These are phyloP conservation scores for Excoecaria cochinchinensis DNA, from an alignment of 345 rosid genomes.

Conservation along the genomic window DNA sequence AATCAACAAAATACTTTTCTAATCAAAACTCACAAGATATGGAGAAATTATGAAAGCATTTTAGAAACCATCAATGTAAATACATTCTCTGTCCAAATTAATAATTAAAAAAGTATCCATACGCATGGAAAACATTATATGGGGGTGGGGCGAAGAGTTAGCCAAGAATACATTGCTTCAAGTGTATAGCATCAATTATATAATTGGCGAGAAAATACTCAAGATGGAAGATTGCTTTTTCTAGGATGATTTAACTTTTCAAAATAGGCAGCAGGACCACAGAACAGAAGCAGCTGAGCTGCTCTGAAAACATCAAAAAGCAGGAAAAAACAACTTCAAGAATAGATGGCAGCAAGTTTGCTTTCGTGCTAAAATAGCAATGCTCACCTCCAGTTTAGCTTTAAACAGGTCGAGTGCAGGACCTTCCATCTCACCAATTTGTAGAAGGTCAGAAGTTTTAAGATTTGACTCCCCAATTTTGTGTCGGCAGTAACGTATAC, in stretches of 20 bases:
- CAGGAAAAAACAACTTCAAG: neutral
- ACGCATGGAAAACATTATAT: neutral
- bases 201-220: neutral
- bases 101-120: neutral
- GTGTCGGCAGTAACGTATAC: constrained; percentile 86
- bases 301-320: neutral
- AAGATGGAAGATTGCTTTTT: neutral
- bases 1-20: constrained; percentile 9
- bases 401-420: constrained; percentile 96
- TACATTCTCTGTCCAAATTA: neutral
- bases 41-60: neutral
- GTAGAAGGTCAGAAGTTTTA: constrained; percentile 80
- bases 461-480: constrained; percentile 92
- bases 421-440: constrained; percentile 98
- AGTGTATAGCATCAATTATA: neutral
- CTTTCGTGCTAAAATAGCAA: constrained; percentile 4
- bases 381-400: constrained; percentile 82
- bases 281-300: neutral
- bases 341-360: neutral
- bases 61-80: neutral
- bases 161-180: neutral
- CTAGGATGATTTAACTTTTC: neutral
- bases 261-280: neutral
- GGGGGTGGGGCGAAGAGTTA: neutral
- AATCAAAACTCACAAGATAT: neutral